Conservation (phyloP, 2,329 filamentous ascomycete species). For the Incumbomyces delicatus region DNA sequence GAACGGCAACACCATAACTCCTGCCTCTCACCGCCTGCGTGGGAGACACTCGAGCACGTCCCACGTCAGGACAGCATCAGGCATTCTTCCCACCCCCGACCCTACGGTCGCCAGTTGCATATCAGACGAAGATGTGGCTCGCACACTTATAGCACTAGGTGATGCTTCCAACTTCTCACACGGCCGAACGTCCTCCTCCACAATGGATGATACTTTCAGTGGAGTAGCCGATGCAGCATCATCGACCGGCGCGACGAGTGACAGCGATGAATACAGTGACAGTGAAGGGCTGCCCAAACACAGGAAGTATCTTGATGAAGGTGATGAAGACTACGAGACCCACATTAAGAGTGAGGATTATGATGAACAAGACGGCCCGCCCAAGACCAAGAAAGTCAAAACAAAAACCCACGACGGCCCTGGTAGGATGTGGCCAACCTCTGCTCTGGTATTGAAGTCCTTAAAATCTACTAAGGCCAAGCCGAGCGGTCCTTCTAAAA, state of each 20-base stretch:
- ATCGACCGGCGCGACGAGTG: constrained; percentile 74
- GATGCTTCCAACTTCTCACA: constrained; percentile 91
- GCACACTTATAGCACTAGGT: constrained; percentile 91
- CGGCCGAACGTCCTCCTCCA: constrained; percentile 85
- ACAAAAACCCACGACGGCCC: constrained; percentile 28
- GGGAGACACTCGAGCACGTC: constrained; percentile 46
- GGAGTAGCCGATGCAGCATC: constrained; percentile 77
- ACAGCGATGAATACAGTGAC: constrained; percentile 56
- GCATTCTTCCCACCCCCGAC: constrained; percentile 81
- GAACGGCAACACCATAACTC: constrained; percentile 29
- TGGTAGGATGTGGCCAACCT: constrained; percentile 1
- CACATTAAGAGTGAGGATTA: constrained; percentile 44
- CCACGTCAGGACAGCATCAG: constrained; percentile 38
- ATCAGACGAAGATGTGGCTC: constrained; percentile 94
- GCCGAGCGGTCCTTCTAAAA: constrained; percentile 23
- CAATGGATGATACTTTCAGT: constrained; percentile 85
- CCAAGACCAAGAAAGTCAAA: constrained; percentile 45
- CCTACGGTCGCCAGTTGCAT: constrained; percentile 96
- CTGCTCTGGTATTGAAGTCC: constrained; percentile 14
- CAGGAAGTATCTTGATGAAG: constrained; percentile 47
- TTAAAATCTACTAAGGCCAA: constrained; percentile 27
- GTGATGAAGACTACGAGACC: constrained; percentile 42
- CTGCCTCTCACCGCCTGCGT: constrained; percentile 55
- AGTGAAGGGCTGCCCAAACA: constrained; percentile 45
- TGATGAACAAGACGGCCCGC: constrained; percentile 34